These are phyloP conservation scores for Diaporthe citri DNA, from an alignment of 2,329 filamentous ascomycete genomes.

Conservation along the genomic window DNA sequence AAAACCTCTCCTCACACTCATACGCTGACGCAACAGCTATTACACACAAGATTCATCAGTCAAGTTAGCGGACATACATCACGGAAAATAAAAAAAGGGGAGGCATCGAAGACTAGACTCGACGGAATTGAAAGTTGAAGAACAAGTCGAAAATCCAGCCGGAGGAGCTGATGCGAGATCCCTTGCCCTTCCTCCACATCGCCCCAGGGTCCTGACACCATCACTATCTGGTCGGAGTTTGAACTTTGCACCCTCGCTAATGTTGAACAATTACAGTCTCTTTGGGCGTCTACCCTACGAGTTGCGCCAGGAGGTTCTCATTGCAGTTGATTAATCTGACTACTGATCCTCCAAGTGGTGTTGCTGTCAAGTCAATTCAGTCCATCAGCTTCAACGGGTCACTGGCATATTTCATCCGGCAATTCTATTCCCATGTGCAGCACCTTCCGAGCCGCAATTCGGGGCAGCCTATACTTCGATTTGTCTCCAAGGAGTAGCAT, in stretches of 20 bases:
- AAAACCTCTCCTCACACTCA: background rate
- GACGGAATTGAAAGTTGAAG: background rate
- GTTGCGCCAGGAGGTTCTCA: background rate
- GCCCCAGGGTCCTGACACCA: background rate
- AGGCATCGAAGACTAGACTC: background rate
- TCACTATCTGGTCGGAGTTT: background rate
- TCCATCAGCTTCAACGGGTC: too few relatives aligned
- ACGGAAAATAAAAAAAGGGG: background rate
- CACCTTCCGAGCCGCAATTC: background rate
- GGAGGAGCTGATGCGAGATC: background rate
- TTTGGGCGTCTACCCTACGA: background rate
- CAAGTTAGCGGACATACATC: background rate
- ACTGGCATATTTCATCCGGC: background rate
- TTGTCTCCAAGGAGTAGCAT: background rate
- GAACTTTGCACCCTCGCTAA: background rate
- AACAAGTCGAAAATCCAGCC: background rate
- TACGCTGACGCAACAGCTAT: background rate
- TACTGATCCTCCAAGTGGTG: too few relatives aligned
- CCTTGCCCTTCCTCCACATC: background rate
- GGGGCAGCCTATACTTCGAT: background rate
- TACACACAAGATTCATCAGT: background rate
- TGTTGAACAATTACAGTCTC: background rate
- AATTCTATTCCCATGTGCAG: background rate
- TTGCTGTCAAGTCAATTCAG: too few relatives aligned
- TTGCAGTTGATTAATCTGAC: background rate